Conservation (phyloP, 164 flowering plant genomes). For the Amborella trichopoda region DNA sequence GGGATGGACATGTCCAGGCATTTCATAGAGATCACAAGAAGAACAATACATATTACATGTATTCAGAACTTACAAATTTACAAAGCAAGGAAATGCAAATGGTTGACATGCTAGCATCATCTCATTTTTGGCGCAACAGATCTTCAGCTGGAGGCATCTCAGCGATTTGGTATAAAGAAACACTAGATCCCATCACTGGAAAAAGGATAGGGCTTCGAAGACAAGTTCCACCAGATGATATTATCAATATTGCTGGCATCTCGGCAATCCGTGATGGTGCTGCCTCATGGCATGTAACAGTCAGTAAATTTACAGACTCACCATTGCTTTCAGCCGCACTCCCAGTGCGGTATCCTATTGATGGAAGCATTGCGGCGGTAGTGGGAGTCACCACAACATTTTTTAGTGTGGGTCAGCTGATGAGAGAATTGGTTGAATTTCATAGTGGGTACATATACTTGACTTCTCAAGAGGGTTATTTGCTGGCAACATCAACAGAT, state of each 20-base stretch:
- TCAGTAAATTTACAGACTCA: constrained; percentile 77
- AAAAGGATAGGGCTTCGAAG: constrained; percentile 48
- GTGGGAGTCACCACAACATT: constrained; percentile 94
- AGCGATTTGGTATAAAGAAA: constrained; percentile 79
- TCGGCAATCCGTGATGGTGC: constrained; percentile 84
- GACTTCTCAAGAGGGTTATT: constrained; percentile 87
- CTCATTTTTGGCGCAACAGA: constrained; percentile 45
- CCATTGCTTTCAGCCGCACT: constrained; percentile 93
- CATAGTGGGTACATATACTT: constrained; percentile 86
- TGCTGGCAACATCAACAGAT: constrained; percentile 86
- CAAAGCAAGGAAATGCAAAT: constrained; percentile 27
- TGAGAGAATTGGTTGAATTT: constrained; percentile 83
- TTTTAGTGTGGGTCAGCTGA: constrained; percentile 88
- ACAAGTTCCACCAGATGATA: constrained; percentile 73
- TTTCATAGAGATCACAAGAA: constrained; percentile 86
- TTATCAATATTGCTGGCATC: constrained; percentile 71
- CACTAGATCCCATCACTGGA: constrained; percentile 72
- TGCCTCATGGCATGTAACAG: constrained; percentile 92
- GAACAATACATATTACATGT: constrained; percentile 80
- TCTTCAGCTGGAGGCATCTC: constrained; percentile 43
- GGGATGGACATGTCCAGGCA: constrained; percentile 92
- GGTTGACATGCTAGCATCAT: constrained; percentile 18
- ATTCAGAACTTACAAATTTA: constrained; percentile 58
- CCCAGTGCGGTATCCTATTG: constrained; percentile 62
- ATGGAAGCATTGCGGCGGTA: constrained; percentile 72